Evolutionary conservation across 805 yeast genomes (phyloP), one percentile per base, ranked within the genome.

Genomic region (Cyberlindnera misumaiensis): DNA sequence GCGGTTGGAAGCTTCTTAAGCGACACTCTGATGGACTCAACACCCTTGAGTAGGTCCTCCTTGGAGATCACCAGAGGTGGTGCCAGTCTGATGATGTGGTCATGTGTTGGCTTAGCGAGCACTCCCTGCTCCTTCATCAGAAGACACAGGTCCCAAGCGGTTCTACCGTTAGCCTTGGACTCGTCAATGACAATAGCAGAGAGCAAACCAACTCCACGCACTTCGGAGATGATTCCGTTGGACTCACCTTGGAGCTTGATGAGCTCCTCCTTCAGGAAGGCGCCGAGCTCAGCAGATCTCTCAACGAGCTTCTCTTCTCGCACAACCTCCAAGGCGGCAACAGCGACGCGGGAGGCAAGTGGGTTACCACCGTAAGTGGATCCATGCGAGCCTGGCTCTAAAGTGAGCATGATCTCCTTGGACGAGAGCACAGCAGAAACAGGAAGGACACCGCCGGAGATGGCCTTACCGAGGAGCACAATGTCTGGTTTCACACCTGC

Each of bases 361-460:
- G 97, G 96, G 67, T 88, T 90, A 62, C 97, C 97, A 64, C 97
- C 97, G 60, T 85, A 90, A 16, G 97, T 90, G 22, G 97, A 89
- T 37, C 97, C 97, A 64, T 90, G 97, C 25, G 96, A 85, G 39
- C 97, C 97, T 20, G 97, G 95, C 46, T 84, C 86, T 51, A 90
- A 73, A 47, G 86, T 77, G 48, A 80, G 73, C 96, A 90, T 84
- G 59, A 90, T 83, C 43, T 87, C 94, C 52, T 68, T 76, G n/a
- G 95, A 84, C 2, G 96, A 83, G 47, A 90, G 70, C 13, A 88
- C 96, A 22, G 94, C 93, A 33, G 94, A 82, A 12, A 88, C 94
- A 26, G 97, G 97, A 46, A 84, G 60, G 25, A 88, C 89, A 63
- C 97, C 97, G 41, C 97, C 97, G 24, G 95, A 81, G 44, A 90